These are phyloP conservation scores for Myxozyma mucilagina DNA, from an alignment of 805 yeast species.

Conservation along the genomic window DNA sequence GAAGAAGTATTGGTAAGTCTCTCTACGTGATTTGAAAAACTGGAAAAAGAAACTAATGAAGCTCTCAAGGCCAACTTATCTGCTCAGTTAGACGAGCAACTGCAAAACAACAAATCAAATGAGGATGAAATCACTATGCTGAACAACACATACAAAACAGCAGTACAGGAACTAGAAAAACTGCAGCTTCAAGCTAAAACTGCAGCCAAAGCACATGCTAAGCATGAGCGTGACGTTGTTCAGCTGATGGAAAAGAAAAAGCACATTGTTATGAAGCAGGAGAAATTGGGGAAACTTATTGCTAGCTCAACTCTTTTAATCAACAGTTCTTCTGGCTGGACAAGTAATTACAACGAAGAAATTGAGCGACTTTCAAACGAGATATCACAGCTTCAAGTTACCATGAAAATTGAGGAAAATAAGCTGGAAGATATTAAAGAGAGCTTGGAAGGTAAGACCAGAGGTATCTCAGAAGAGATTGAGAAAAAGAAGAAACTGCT, in stretches of 20 bases:
- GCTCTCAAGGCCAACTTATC: conserved; percentile 39
- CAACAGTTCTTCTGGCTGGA: conserved; percentile 49
- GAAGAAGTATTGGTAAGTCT: conserved; percentile 40
- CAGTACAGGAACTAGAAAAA: conserved; percentile 30
- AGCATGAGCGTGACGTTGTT: conserved; percentile 59
- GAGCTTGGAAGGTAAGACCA: conserved; percentile 72
- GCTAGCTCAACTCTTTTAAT: conserved; percentile 50
- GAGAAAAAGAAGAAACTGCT: conserved; percentile 61
- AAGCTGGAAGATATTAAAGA: conserved; percentile 63
- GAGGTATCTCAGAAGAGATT: conserved; percentile 63
- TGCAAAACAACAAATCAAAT: conserved; percentile 45
- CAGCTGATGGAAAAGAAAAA: conserved; percentile 75
- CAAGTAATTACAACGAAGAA: conserved; percentile 50
- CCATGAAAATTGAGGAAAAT: conserved; percentile 54
- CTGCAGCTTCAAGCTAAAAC: conserved; percentile 39
- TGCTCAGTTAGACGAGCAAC: conserved; percentile 48
- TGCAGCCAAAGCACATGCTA: conserved; percentile 38
- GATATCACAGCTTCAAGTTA: conserved; percentile 46
- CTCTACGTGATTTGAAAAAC: background rate
- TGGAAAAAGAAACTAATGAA: background rate
- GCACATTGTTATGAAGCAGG: conserved; percentile 58
- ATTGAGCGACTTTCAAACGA: conserved; percentile 49
- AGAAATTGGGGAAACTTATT: conserved; percentile 58
- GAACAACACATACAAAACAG: conserved; percentile 28
- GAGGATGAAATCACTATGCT: conserved; percentile 43